Base-by-base conservation (phyloP, 345 rosid genomes). In the Syzygium jambos region DNA sequence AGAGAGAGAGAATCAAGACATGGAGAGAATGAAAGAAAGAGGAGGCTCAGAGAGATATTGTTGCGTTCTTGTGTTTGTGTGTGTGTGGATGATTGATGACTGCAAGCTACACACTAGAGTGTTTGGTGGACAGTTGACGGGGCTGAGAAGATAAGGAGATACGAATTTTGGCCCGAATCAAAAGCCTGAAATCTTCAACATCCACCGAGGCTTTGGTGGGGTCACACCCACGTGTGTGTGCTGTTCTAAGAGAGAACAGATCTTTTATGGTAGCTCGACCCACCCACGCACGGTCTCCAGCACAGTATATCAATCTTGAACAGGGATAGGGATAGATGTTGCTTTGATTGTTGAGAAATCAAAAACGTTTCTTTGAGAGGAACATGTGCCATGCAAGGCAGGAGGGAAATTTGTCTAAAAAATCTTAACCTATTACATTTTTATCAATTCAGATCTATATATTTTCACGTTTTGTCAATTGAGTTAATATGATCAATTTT, bases 101-200 rank as follows among this genome's bases (percentile, higher is more conserved):
- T 41, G 49, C 82, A 73, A 73, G 49, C 12, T 38, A 73, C 49
- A 5, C 49, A 21, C 19, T 49, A 16, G 78, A 61, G 73, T 73
- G 82, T 38, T 73, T 38, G 82, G 88, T 43, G 25, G 54, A 5
- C 82, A 38, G 15, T 41, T 0, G 85, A 56, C 46, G 65, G 22
- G 73, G 85, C 22, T 9, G 78, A 46, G 90, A 85, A 87, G 93
- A 92, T 89, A 89, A 93, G 93, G 88, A 21, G 53, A 29, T 12
- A 38, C 2, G 82, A 38, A 88, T 84, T 87, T 65, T 78, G 49
- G 86, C 7, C 16, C 51, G 51, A n/a, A 89, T 89, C 90, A 86
- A 86, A 87, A 89, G 15, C 63, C 52, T 38, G 86, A 51, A 46
- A 78, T 51, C 49, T 49, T 80, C 88, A 1, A n/a, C 88, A 25